Conservation (phyloP, 208 protist species). For the Trypanosoma brucei region DNA sequence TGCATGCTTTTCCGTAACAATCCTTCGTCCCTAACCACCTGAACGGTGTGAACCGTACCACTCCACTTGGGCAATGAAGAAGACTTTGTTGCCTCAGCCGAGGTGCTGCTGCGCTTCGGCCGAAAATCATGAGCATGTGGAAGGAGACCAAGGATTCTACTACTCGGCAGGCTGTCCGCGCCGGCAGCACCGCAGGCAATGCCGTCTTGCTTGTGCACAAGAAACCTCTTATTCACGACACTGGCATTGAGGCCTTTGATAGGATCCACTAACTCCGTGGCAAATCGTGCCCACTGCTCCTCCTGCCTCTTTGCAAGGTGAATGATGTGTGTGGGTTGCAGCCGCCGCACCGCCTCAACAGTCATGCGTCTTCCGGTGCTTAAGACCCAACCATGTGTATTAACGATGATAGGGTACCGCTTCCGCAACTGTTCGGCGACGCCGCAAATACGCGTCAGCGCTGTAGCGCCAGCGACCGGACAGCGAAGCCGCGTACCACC, state of each 20-base stretch:
- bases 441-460: conserved; percentile 41
- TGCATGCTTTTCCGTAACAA: conserved; percentile 7
- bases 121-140: conserved; percentile 25
- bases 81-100: no score
- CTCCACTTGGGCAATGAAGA: conserved; percentile 1
- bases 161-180: no score
- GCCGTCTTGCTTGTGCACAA: conserved; percentile 24
- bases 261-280: conserved; percentile 35
- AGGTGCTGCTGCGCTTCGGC: neutral
- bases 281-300: conserved; percentile 46
- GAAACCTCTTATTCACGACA: conserved; percentile 60
- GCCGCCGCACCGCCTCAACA: conserved; percentile 66
- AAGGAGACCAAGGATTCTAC: conserved; percentile 17
- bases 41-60: conserved; percentile 22
- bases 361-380: conserved; percentile 72
- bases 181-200: neutral
- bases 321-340: conserved; percentile 66
- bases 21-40: conserved; percentile 24
- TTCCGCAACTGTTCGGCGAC: conserved; percentile 25
- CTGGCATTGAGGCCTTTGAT: conserved; percentile 59
- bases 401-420: conserved; percentile 71
- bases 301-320: conserved; percentile 53
- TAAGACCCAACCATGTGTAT: conserved; percentile 90
- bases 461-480: conserved; percentile 40
- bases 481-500: conserved; percentile 43